A percentile compares a stretch with the other conserved stretches of the same genome.
These are phyloP conservation scores for Begonia loranthoides DNA, from an alignment of 306 rosid species.

Conservation along the genomic window DNA sequence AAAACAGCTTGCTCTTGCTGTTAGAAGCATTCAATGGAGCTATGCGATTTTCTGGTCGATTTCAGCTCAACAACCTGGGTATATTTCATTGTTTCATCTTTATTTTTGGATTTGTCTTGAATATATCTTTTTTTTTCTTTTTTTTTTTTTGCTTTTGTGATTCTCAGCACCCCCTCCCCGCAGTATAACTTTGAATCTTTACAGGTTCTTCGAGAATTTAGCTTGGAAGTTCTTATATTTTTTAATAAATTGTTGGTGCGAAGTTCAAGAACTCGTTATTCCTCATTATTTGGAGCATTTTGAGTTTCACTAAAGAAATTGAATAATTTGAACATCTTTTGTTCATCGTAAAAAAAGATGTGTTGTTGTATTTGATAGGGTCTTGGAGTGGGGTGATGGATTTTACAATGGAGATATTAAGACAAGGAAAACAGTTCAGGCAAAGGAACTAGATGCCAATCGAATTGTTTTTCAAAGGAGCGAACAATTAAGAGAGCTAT, in stretches of 20 bases:
- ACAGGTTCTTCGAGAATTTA: no score
- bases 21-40: slow-evolving; percentile 85
- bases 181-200: no score
- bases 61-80: slow-evolving; percentile 55
- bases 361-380: slow-evolving; percentile 18
- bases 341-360: neutral
- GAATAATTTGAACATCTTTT: neutral
- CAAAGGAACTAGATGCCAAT: slow-evolving; percentile 47
- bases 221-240: no score
- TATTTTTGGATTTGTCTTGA: neutral
- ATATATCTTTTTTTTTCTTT: no score
- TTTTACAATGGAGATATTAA: slow-evolving; percentile 88
- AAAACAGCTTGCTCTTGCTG: slow-evolving; percentile 66
- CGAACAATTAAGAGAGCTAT: slow-evolving; percentile 58
- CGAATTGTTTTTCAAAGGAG: slow-evolving; percentile 66
- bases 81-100: neutral
- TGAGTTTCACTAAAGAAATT: no score
- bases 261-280: no score
- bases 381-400: slow-evolving; percentile 71
- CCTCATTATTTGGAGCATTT: no score
- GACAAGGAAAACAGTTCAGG: slow-evolving; percentile 72
- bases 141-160: no score
- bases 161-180: no score
- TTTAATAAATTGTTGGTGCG: no score
- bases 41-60: slow-evolving; percentile 70